A percentile compares a stretch with the other conserved stretches of the same genome.
Conservation (phyloP, 305 asterid species). For the Solanum hybrid region DNA sequence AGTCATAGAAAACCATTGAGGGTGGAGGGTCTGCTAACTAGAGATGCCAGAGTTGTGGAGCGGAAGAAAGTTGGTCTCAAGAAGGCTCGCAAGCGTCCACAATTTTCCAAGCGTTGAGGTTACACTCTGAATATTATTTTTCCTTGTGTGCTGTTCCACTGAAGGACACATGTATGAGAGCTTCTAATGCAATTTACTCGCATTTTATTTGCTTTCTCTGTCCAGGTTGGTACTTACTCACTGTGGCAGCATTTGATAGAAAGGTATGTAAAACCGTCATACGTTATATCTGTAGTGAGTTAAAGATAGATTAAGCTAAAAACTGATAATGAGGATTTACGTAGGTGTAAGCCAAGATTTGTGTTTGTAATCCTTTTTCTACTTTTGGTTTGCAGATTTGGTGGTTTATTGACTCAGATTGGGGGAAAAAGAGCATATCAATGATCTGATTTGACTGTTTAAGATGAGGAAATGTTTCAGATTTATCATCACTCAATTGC, state of each 20-base stretch:
- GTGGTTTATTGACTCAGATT: background rate
- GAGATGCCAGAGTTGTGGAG: conserved; percentile 83
- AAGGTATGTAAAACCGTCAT: background rate
- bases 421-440: background rate
- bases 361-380: background rate
- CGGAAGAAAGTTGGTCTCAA: conserved; percentile 79
- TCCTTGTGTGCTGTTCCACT: background rate
- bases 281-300: background rate
- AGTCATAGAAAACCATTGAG: conserved; percentile 65
- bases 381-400: background rate
- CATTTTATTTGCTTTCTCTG: background rate
- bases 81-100: conserved; percentile 92
- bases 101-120: conserved; percentile 77
- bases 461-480: background rate
- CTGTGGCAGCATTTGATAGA: background rate
- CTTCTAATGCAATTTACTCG: background rate
- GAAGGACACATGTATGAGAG: background rate
- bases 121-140: background rate
- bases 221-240: background rate
- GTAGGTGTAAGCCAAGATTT: background rate
- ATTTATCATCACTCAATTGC: background rate
- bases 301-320: background rate
- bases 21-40: conserved; percentile 71
- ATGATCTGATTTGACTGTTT: background rate
- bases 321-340: background rate